Evolutionary conservation across 148 eudicot genomes (phyloP).

Genomic region (Pouteria glomerata): DNA sequence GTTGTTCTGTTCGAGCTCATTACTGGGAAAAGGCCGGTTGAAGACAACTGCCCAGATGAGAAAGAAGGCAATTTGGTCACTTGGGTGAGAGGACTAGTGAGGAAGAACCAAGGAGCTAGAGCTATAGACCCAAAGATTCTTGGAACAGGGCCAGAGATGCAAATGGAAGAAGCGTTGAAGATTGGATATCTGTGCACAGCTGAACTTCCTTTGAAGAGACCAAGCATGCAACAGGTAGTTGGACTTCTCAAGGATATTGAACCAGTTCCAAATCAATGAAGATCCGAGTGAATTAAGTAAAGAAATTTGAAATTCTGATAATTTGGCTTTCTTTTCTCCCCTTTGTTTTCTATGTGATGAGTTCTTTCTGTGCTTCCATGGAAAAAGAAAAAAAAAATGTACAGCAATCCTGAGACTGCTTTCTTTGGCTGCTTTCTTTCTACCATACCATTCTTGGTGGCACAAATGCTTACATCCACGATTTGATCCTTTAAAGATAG

Average conservation of each 20-base stretch:
- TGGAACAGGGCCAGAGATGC: conserved; percentile 31
- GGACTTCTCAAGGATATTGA: conserved; percentile 63
- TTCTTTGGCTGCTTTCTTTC: neutral
- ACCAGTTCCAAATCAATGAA: conserved; percentile 12
- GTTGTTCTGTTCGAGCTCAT: conserved; percentile 62
- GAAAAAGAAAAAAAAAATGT: conserved; percentile 13
- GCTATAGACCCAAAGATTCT: conserved; percentile 48
- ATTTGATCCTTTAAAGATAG: neutral
- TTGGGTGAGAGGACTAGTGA: conserved; percentile 57
- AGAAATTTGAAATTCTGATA: neutral
- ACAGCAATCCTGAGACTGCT: neutral
- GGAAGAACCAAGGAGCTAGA: conserved; percentile 30
- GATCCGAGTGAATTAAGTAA: neutral
- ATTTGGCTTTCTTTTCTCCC: neutral
- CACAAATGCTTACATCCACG: neutral
- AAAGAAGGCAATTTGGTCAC: conserved; percentile 38
- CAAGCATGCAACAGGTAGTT: conserved; percentile 65
- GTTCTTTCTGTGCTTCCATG: conserved; percentile 11
- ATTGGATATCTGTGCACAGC: conserved; percentile 67
- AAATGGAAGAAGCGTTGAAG: conserved; percentile 50
- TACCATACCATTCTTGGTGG: conserved; percentile 1
- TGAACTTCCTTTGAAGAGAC: conserved; percentile 52
- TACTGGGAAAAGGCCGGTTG: conserved; percentile 53
- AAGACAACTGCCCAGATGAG: conserved; percentile 43
- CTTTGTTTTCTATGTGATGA: neutral